Base-by-base conservation (phyloP, 2,329 filamentous ascomycete genomes). In the Orbilia ellipsospora region DNA sequence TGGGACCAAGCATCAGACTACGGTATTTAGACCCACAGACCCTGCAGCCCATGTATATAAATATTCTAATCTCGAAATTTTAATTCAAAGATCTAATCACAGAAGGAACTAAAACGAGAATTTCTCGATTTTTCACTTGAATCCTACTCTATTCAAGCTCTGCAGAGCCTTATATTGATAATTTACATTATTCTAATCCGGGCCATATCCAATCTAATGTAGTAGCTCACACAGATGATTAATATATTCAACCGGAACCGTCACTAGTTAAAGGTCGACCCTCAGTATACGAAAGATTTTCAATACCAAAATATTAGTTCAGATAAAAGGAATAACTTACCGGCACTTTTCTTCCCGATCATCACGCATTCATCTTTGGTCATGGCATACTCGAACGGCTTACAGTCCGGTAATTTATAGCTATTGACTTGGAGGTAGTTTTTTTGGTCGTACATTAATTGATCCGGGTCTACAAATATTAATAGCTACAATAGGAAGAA, bases 181-280 rank as follows among this genome's bases (percentile, higher is more conserved):
- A 36, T 36, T 36, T 36, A 36, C 31, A 36, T 36, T 1, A 36
- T 36, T 36, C 31, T 6, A 36, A 36, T 36, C 31, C 31, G 10
- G 8, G 31, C 3, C 31, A 48, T 48, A 48, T 18, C 8, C 16
- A n/a, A 10, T 13, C 6, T 48, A 68, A 57, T 68, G 63, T 28
- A 74, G 28, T 36, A 74, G 13, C 13, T 44, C 26, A 18, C 70
- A 74, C 26, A 74, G 51, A 60, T 64, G 70, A 10, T 59, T 31
- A 23, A 68, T 65, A 66, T 74, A 74, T 13, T 45, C 44, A 10
- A 51, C 42, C 15, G 70, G 63, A 4, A 68, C 1, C 8, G 63
- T 44, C 15, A 3, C 70, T 74, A 60, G 10, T 40, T 12, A 15
- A 48, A 6, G 2, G 1, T 23, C 23, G 23, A 45, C 6, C 13